Evolutionary conservation across 2,329 filamentous ascomycete species (phyloP).

Genomic region (Penicillium aurantiogriseum): DNA sequence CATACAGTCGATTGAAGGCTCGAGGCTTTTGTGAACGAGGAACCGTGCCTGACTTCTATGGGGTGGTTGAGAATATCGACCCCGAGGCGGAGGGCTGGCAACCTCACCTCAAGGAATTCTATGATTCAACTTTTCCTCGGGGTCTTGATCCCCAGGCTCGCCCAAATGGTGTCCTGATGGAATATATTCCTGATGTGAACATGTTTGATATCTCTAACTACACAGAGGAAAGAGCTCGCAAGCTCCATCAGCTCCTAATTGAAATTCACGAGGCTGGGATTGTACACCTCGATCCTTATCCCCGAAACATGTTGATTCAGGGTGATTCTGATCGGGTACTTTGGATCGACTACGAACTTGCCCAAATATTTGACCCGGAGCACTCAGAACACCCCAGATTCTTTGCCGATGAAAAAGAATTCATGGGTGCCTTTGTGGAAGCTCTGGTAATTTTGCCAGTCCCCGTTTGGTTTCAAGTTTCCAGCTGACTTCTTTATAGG

Average conservation of each 20-base stretch:
- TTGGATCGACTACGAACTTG: neutral
- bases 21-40: neutral
- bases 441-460: neutral
- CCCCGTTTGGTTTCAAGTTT: neutral
- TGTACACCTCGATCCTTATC: neutral
- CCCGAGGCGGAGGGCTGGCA: neutral
- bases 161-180: neutral
- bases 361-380: neutral
- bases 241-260: neutral
- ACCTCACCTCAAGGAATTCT: neutral
- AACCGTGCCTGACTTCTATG: neutral
- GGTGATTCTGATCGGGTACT: neutral
- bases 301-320: neutral
- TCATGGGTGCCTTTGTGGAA: neutral
- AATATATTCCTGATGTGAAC: neutral
- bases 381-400: neutral
- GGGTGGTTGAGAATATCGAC: neutral
- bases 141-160: neutral
- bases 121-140: neutral
- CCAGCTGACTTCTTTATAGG: neutral
- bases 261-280: neutral
- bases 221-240: neutral
- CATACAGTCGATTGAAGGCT: neutral
- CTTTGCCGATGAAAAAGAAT: neutral
- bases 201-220: neutral